phyloP scores from a whole-genome alignment of 140 eudicot genomes.

The Ambrosia hybrid region DNA sequence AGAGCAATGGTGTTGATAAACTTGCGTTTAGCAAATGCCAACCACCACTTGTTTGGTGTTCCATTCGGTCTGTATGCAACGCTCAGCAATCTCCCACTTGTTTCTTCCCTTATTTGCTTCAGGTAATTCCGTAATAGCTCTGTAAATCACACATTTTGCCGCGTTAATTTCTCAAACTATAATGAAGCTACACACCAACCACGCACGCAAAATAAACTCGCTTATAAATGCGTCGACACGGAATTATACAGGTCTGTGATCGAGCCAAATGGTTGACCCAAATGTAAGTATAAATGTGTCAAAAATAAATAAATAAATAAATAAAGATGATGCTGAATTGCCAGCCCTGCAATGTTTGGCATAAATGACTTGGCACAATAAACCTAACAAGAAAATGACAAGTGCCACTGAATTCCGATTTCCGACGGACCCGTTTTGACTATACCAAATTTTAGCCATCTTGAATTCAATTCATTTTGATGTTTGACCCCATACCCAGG shows the following conservation, averaged over 20 bases:
- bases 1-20: conserved; percentile 65
- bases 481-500: not conserved
- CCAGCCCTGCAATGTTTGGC: no score
- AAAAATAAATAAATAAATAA: no score
- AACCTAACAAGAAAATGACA: no score
- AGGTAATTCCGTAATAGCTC: conserved; percentile 77
- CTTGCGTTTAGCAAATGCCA: conserved; percentile 86
- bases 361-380: no score
- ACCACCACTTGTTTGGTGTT: conserved; percentile 95
- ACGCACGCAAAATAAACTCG: no score
- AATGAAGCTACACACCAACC: not conserved
- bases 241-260: no score
- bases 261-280: no score
- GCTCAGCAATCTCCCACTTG: conserved; percentile 86
- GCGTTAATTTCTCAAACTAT: not conserved
- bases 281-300: no score
- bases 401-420: not conserved
- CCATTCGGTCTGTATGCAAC: conserved; percentile 91
- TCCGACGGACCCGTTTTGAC: not conserved
- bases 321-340: no score
- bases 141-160: conserved; percentile 27
- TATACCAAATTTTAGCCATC: conserved; percentile 1
- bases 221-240: no score
- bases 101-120: conserved; percentile 93
- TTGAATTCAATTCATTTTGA: not conserved